Base-by-base conservation (phyloP, 306 rosid species). In the Elaeagnus macrophylla region DNA sequence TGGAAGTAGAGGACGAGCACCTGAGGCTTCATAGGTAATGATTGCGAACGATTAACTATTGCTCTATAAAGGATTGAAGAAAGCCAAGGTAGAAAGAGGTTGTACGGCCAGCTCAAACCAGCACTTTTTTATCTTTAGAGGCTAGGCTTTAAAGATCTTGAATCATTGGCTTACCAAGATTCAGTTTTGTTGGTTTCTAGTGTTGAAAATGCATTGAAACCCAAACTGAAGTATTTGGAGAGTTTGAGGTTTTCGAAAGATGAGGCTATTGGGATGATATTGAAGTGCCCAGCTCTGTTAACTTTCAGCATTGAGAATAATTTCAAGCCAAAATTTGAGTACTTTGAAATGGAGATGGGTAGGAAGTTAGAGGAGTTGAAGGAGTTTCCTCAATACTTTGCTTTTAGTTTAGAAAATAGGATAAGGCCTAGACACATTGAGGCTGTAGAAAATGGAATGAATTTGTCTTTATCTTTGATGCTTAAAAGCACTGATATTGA, bases 371-470 rank as follows among this genome's bases (percentile, higher is more conserved):
- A 70, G 73, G 95, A 86, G 17, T 57, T 90, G 51, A 83, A 64
- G 64, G 86, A 68, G 16, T 90, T 90, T 52, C 97, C 97, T 61
- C 97, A 90, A 71, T 90, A 79, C 46, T 86, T 90, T 46, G 76
- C 94, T 2, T 90, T 90, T 49, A 90, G 97, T 60, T 67, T 90
- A 72, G 97, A 86, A 57, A 90, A 90, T 53, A 86, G 95, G 86
- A 86, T 90, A 37, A 90, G 74, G 67, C 88, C 94, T 12, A 86
- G 97, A 68, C 81, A 90, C 45, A 54, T 52, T 71, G 82, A 90
- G 68, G 63, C 64, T 45, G 67, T 72, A 63, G 42, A 66, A 54
- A 72, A 76, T 73, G 91, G 84, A 9, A 37, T 75, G n/a, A 54
- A 56, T 48, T 14, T 77, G 69, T 67, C 83, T 60, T 75, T 90